Conservation (phyloP, 352 stramenopile species). For the Phytophthora tentaculata region DNA sequence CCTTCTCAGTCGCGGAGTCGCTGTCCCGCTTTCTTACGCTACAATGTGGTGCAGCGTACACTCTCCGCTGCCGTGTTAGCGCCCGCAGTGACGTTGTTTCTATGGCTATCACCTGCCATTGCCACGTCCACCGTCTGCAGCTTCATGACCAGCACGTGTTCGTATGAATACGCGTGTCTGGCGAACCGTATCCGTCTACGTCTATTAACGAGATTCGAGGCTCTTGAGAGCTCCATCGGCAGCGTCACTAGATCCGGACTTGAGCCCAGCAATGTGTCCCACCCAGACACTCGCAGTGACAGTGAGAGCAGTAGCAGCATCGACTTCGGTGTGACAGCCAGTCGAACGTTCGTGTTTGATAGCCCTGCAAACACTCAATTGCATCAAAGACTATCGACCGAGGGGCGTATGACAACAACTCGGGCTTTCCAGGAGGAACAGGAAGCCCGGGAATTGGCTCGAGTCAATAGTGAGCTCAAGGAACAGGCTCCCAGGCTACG, state of each 20-base stretch:
- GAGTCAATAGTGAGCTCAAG: slow-evolving; percentile 39
- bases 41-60: slow-evolving; percentile 71
- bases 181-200: slow-evolving; percentile 66
- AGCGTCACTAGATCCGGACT: slow-evolving; percentile 5
- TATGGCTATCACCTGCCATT: slow-evolving; percentile 75
- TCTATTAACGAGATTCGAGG: slow-evolving; percentile 42
- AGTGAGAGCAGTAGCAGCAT: slow-evolving; percentile 33
- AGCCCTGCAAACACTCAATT: slow-evolving; percentile 12
- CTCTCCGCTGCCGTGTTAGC: slow-evolving; percentile 68
- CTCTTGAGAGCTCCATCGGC: slow-evolving; percentile 30
- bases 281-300: slow-evolving; percentile 17
- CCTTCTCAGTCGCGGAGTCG: slow-evolving; percentile 10
- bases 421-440: slow-evolving; percentile 37
- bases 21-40: slow-evolving; percentile 32
- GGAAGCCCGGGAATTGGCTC: slow-evolving; percentile 31
- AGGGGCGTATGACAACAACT: slow-evolving; percentile 15
- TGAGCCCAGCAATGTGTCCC: slow-evolving; percentile 10
- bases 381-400: slow-evolving; percentile 28
- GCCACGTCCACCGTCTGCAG: slow-evolving; percentile 72
- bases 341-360: slow-evolving; percentile 29
- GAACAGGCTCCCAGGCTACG: slow-evolving; percentile 28
- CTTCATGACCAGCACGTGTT: slow-evolving; percentile 66
- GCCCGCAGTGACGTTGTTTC: slow-evolving; percentile 70
- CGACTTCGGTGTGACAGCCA: slow-evolving; percentile 15
- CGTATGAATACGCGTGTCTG: slow-evolving; percentile 82